These are phyloP conservation scores for Schizothecium vesticola DNA, from an alignment of 495 filamentous ascomycete species.

Conservation along the genomic window DNA sequence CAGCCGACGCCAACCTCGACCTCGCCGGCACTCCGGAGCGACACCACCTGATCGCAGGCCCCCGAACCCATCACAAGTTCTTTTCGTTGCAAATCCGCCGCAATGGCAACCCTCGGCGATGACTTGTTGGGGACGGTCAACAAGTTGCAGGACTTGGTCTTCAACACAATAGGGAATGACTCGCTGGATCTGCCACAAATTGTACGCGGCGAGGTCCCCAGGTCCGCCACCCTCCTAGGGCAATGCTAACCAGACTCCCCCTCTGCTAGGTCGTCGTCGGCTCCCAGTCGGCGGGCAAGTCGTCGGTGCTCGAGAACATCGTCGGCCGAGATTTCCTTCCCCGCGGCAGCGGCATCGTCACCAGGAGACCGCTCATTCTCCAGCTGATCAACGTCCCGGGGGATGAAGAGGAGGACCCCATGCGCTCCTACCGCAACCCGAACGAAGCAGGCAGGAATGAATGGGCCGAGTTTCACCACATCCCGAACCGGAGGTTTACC, in stretches of 20 bases:
- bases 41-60: not conserved
- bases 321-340: constrained; percentile 96
- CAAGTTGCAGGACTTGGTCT: constrained; percentile 95
- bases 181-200: constrained; percentile 97
- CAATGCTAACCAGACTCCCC: not conserved
- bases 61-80: not conserved
- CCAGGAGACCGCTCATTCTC: constrained; percentile 85
- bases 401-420: constrained; percentile 61
- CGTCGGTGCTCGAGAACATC: constrained; percentile 98
- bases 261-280: constrained; percentile 83
- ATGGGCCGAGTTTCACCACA: constrained; percentile 97
- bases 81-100: constrained; percentile 12
- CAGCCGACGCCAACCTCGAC: not conserved
- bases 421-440: constrained; percentile 49
- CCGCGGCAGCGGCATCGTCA: constrained; percentile 94
- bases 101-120: constrained; percentile 70
- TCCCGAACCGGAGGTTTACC: constrained; percentile 81
- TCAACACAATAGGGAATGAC: constrained; percentile 99
- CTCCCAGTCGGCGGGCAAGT: constrained; percentile 97
- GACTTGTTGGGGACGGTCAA: constrained; percentile 90
- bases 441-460: constrained; percentile 51
- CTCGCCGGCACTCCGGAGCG: not conserved
- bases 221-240: not conserved
- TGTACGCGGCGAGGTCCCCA: constrained; percentile 52
- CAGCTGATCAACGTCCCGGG: constrained; percentile 97